Base-by-base conservation (phyloP, 164 flowering plant species). In the Nelumbo lutea region DNA sequence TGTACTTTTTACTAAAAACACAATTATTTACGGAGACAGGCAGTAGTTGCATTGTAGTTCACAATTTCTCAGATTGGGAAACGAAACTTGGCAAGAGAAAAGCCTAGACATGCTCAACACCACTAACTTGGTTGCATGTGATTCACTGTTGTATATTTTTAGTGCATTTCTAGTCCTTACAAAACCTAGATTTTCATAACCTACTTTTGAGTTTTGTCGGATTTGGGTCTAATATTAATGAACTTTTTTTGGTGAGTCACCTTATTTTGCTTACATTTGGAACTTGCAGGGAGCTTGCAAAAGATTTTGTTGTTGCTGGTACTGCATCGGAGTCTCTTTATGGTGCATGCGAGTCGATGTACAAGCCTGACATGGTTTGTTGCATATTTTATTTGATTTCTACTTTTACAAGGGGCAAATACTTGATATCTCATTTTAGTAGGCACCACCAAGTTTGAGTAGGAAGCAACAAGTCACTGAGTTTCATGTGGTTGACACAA, bases 261-360 rank as follows among this genome's bases (percentile, higher is more conserved):
- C 4, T 27, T 15, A 10, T 43, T 53, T 52, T 72, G 56, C 6
- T 27, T 27, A 7, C 3, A 3, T 41, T 61, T 44, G 15, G 40
- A 42, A 44, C 41, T 46, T 72, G 70, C 84, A 93, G 97, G 85
- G 97, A 91, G 79, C 93, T 91, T 62, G 98, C 98, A 0, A 90
- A 94, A 76, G 98, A 90, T 79, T 94, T 94, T 79, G 98, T 91
- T 72, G 98, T 94, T 72, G 90, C 90, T 78, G 98, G 97, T 8
- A 88, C 97, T 67, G 91, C 96, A 42, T 83, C 91, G 7, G 98
- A 94, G 72, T 90, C 97, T 44, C 91, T 94, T 51, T 94, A 91
- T 81, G 97, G 97, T 86, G 97, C 97, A 60, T 91, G 97, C 65
- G 97, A 94, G 76, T 76, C 97, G 41, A 85, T 94, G 97, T 91